A percentile compares a stretch with the other conserved stretches of the same genome.
Evolutionary conservation across 306 rosid species (phyloP).

Genomic region (Prunus campanulata): DNA sequence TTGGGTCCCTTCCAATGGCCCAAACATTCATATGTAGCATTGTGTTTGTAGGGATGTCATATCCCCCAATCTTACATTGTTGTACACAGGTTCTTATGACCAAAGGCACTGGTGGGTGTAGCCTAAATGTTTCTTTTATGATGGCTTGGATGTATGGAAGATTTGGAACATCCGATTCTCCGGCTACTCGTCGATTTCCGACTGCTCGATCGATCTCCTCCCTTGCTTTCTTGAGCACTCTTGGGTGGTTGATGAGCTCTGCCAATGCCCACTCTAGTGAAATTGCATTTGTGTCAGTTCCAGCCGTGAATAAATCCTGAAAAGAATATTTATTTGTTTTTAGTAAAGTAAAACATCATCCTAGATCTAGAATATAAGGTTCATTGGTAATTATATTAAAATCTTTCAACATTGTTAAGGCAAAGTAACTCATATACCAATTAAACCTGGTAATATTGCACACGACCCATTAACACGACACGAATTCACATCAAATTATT

Average conservation of each 20-base stretch:
- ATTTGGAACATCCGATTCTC: constrained; percentile 42
- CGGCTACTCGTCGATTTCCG: constrained; percentile 28
- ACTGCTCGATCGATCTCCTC: constrained; percentile 43
- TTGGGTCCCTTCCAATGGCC: constrained; percentile 45
- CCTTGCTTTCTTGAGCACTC: constrained; percentile 34
- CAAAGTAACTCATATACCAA: too few species aligned
- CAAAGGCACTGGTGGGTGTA: constrained; percentile 51
- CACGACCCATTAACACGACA: too few species aligned
- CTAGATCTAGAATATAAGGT: too few species aligned
- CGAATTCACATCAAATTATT: too few species aligned
- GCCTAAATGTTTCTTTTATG: constrained; percentile 46
- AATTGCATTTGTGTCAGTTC: constrained; percentile 36
- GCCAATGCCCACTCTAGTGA: constrained; percentile 40
- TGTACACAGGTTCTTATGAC: constrained; percentile 28
- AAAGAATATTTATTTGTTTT: neutral
- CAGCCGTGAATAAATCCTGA: constrained; percentile 49
- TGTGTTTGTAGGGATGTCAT: constrained; percentile 36
- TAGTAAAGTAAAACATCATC: too few species aligned
- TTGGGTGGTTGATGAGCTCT: constrained; percentile 48
- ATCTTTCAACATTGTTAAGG: too few species aligned
- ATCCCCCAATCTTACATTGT: constrained; percentile 30
- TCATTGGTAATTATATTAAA: too few species aligned
- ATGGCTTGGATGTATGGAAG: constrained; percentile 59
- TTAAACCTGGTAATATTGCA: too few species aligned
- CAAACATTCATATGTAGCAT: constrained; percentile 30